These are phyloP conservation scores for Vanderwaltozyma yarrowii DNA, from an alignment of 805 yeast genomes.

Conservation along the genomic window DNA sequence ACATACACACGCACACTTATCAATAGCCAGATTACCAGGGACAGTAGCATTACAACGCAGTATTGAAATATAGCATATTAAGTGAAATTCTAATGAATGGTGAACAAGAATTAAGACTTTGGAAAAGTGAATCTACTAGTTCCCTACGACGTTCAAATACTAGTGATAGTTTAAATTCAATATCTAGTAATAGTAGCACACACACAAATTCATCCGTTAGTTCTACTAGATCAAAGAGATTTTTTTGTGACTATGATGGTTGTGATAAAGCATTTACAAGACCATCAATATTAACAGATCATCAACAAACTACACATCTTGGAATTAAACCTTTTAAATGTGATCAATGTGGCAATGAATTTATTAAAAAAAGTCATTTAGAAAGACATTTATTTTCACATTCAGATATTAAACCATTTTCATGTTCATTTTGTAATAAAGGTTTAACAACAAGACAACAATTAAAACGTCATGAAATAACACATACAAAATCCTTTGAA, in stretches of 20 bases:
- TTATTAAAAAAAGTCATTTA: conserved; percentile 70
- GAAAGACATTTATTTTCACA: conserved; percentile 66
- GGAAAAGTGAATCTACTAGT: conserved; percentile 3
- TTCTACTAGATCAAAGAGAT: conserved; percentile 36
- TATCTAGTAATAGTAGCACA: conserved; percentile 2
- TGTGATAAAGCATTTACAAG: conserved; percentile 72
- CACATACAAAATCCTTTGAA: conserved; percentile 58
- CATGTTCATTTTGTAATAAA: conserved; percentile 67
- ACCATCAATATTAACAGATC: conserved; percentile 79
- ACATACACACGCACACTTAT: too few relatives aligned
- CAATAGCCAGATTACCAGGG: too few relatives aligned
- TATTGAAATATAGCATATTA: too few relatives aligned
- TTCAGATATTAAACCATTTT: conserved; percentile 52
- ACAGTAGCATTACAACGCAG: too few relatives aligned
- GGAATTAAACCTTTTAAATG: conserved; percentile 73
- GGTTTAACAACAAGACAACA: conserved; percentile 79
- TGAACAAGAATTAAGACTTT: neutral
- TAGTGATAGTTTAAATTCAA: conserved; percentile 3
- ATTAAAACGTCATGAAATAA: conserved; percentile 66
- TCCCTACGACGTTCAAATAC: neutral
- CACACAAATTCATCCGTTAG: neutral
- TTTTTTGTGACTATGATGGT: conserved; percentile 50
- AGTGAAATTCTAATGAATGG: too few relatives aligned
- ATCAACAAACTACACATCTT: conserved; percentile 57
- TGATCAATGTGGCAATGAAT: conserved; percentile 50